Base-by-base conservation (phyloP, 495 filamentous ascomycete genomes). In the Paragyromitra xinjiangensis region DNA sequence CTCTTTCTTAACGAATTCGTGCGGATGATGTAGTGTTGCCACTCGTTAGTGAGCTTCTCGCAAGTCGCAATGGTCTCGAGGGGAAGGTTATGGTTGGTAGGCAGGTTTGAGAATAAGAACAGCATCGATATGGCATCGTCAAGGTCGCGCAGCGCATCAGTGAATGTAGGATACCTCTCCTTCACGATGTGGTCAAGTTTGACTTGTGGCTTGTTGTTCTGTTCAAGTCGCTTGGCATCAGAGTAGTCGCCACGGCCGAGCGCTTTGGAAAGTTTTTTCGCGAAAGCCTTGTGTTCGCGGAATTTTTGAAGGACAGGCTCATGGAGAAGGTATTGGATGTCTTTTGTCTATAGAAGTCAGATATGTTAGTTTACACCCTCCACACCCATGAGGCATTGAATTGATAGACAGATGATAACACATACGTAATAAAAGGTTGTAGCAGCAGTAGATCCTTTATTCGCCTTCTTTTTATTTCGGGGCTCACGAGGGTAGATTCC, bases 361-460 rank as follows among this genome's bases (percentile, higher is more conserved):
- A 88, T 95, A 55, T 42, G 16, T 64, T 19, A 77, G 96, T 97
- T 97, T 72, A 92, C 89, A 86, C 95, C 95, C 84, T 94, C 95
- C 79, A 87, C 86, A 16, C 95, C 86, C 16, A 95, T 86, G 16
- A 93, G 93, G 83, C 95, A 93, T 83, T 96, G 92, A 56, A 89
- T 77, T 94, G 97, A 84, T 94, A 92, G 80, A 96, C 1, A 22
- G 51, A 14, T 34, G 8, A 22, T 94, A 82, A 94, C 93, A 86
- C 94, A 94, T 82, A 94, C 93, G 86, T 99, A 99, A 88, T 99
- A 99, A 86, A 97, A 99, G 71, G 96, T 98, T 16, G 95, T 98
- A 56, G 91, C 92, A 50, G 91, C 89, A 1, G 92, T 98, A 56
- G 93, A 89, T 66, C 92, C 92, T 84, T 97, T 98, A 80, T 93